Conservation (phyloP, 2,329 filamentous ascomycete genomes). For the Penicillium olsonii region DNA sequence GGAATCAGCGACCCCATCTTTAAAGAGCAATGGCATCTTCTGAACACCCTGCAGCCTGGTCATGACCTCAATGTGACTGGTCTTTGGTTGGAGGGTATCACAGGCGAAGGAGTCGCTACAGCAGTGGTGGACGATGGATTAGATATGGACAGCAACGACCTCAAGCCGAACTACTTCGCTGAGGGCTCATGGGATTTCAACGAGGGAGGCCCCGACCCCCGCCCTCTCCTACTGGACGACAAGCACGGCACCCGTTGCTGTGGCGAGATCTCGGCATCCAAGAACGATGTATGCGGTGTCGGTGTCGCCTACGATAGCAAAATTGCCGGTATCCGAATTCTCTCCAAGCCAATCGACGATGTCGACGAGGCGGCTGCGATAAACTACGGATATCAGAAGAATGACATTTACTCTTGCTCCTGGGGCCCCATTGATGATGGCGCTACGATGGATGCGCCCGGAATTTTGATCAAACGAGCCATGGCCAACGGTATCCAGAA, state of each 20-base stretch:
- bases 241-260: conserved; percentile 91
- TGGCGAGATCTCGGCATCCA: conserved; percentile 89
- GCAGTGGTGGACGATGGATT: conserved; percentile 95
- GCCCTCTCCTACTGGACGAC: conserved; percentile 80
- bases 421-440: conserved; percentile 98
- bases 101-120: conserved; percentile 83
- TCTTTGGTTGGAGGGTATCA: conserved; percentile 87
- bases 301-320: conserved; percentile 91
- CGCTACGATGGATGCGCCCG: conserved; percentile 88
- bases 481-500: conserved; percentile 92
- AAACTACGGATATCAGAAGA: conserved; percentile 88
- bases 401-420: conserved; percentile 97
- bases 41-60: conserved; percentile 76
- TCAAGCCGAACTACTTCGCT: conserved; percentile 92
- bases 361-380: conserved; percentile 89
- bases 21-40: conserved; percentile 90
- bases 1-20: conserved; percentile 88
- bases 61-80: conserved; percentile 97
- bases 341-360: conserved; percentile 87
- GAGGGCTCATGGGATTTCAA: conserved; percentile 96
- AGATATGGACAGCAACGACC: conserved; percentile 91
- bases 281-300: conserved; percentile 91
- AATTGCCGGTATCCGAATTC: conserved; percentile 87
- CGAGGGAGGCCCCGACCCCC: conserved; percentile 75
- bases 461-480: conserved; percentile 81